Conservation (phyloP, 2,329 filamentous ascomycete genomes). For the Dactylellina leptospora region DNA sequence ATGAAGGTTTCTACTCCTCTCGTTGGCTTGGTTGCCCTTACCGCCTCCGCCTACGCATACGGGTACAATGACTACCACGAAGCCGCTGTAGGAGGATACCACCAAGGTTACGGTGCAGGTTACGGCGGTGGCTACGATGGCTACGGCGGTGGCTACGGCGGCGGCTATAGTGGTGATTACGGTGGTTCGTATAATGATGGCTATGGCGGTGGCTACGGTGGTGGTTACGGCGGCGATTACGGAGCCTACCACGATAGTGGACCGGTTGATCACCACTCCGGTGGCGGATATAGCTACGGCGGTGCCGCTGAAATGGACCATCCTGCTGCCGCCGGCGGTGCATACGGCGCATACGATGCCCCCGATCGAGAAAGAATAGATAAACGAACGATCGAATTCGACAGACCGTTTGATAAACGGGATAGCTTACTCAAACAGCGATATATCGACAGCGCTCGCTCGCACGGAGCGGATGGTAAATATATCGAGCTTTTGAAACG, state of each 20-base stretch:
- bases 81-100: background rate
- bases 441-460: slow-evolving; percentile 6
- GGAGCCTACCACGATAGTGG: background rate
- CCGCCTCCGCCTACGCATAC: background rate
- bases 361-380: background rate
- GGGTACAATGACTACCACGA: background rate
- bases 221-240: too few relatives aligned
- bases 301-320: background rate
- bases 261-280: background rate
- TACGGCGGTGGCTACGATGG: background rate
- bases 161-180: background rate
- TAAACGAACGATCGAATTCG: background rate
- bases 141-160: background rate
- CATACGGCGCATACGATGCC: background rate
- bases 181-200: background rate
- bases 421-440: slow-evolving; percentile 1
- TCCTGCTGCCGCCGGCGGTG: background rate
- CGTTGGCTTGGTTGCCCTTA: background rate
- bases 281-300: background rate
- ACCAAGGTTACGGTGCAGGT: background rate
- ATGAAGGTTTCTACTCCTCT: slow-evolving; percentile 24
- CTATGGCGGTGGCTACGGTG: background rate
- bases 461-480: background rate
- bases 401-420: background rate
- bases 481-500: slow-evolving; percentile 9